Percentiles rank a stretch among this genome's conserved stretches.
Evolutionary conservation across 176 grass and related monocot species (phyloP).

Genomic region (Pontederia crassipes): DNA sequence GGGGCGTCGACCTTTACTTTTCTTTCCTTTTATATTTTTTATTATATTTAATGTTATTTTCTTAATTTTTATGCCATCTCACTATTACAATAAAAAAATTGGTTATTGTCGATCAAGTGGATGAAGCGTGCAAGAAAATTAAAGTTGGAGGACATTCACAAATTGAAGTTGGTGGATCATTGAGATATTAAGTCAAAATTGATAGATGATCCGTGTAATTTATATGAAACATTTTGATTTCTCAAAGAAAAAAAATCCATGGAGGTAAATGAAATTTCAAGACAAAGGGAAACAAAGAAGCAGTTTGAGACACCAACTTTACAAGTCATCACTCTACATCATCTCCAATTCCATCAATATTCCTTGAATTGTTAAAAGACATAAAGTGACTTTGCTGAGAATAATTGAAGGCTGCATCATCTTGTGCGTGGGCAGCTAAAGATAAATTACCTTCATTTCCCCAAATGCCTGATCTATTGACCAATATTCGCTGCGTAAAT

Average conservation of each 20-base stretch:
- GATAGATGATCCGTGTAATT: too few relatives aligned
- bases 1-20: too few relatives aligned
- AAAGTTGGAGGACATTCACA: too few relatives aligned
- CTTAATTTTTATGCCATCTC: too few relatives aligned
- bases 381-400: background rate
- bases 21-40: too few relatives aligned
- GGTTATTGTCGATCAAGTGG: too few relatives aligned
- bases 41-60: too few relatives aligned
- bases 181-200: too few relatives aligned
- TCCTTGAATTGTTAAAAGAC: slow-evolving; percentile 35
- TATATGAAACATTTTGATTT: background rate
- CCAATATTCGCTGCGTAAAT: slow-evolving; percentile 1
- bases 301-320: slow-evolving; percentile 91
- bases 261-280: background rate
- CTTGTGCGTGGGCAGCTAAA: background rate
- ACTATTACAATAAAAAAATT: too few relatives aligned
- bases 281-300: slow-evolving; percentile 3
- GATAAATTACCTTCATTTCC: slow-evolving; percentile 64
- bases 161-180: too few relatives aligned
- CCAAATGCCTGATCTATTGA: slow-evolving; percentile 72
- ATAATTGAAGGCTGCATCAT: background rate
- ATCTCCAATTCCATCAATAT: slow-evolving; percentile 83
- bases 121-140: too few relatives aligned
- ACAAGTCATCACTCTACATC: slow-evolving; percentile 83
- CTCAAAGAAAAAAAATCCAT: background rate